Percentiles rank a stretch among this genome's conserved stretches.
phyloP scores from a whole-genome alignment of 805 yeast species.

The Suhomyces sp. region DNA sequence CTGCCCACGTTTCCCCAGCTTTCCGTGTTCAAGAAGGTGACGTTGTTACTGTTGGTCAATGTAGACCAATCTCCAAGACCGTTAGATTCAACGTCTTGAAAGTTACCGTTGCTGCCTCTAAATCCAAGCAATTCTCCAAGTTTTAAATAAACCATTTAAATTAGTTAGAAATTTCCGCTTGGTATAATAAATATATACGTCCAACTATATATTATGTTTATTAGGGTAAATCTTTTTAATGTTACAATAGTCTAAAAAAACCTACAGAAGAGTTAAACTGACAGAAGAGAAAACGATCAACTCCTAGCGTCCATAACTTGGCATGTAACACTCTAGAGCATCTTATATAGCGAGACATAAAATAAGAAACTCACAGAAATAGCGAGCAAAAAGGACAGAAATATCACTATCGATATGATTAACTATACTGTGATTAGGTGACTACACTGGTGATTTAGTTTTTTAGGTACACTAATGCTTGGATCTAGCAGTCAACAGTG shows the following conservation, averaged over 20 bases:
- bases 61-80: conserved; percentile 99
- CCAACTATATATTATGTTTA: conserved; percentile 3
- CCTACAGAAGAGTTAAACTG: neutral
- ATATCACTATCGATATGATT: too few relatives aligned
- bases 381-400: too few relatives aligned
- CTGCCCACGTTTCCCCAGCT: conserved; percentile 99
- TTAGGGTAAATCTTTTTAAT: conserved; percentile 5
- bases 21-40: conserved; percentile 99
- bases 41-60: conserved; percentile 98
- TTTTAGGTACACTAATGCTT: too few relatives aligned
- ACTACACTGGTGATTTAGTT: too few relatives aligned
- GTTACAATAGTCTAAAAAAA: conserved; percentile 1
- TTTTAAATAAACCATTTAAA: conserved; percentile 53
- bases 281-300: too few relatives aligned
- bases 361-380: too few relatives aligned
- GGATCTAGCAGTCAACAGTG: too few relatives aligned
- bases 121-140: conserved; percentile 93
- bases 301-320: too few relatives aligned
- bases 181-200: conserved; percentile 1
- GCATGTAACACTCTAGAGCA: neutral
- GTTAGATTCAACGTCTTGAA: conserved; percentile 99
- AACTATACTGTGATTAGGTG: too few relatives aligned
- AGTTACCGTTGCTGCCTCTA: conserved; percentile 85
- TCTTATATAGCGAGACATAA: too few relatives aligned
- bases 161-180: neutral